A percentile compares a stretch with the other conserved stretches of the same genome.
Conservation (phyloP, 2,329 filamentous ascomycete species). For the Neofusicoccum parvum region DNA sequence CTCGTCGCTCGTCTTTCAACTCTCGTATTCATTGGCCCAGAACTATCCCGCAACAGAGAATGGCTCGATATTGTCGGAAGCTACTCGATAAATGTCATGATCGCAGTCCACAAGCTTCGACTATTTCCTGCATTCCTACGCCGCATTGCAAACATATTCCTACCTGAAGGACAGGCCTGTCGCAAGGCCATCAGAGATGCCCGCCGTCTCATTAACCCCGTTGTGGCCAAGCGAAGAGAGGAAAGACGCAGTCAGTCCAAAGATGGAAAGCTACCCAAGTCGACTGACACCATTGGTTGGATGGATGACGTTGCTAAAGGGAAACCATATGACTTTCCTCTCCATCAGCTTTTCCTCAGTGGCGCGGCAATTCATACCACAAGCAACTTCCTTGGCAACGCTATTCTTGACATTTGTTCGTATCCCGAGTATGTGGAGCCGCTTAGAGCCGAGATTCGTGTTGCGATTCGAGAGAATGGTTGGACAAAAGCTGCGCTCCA, state of each 20-base stretch:
- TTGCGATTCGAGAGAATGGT: neutral
- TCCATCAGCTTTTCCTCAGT: no score
- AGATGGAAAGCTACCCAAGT: no score
- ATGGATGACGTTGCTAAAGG: no score
- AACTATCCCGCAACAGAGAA: constrained; percentile 39
- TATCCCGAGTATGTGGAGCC: neutral
- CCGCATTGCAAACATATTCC: constrained; percentile 23
- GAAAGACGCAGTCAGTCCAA: neutral
- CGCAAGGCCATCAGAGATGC: neutral
- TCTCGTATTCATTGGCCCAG: constrained; percentile 46
- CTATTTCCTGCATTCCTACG: constrained; percentile 38
- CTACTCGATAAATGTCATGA: constrained; percentile 41
- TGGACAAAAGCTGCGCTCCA: neutral
- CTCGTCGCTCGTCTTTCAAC: constrained; percentile 58
- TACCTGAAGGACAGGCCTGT: neutral
- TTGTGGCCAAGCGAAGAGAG: neutral
- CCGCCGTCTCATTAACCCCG: neutral
- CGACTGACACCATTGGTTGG: no score
- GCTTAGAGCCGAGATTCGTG: neutral
- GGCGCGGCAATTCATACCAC: neutral
- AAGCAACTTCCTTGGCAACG: neutral
- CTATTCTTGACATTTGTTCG: neutral
- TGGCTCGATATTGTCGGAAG: constrained; percentile 41
- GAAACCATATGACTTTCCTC: no score
- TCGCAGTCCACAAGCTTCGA: constrained; percentile 34